phyloP scores from a whole-genome alignment of 2,329 filamentous ascomycete species.

The Xylariaceae sp. region DNA sequence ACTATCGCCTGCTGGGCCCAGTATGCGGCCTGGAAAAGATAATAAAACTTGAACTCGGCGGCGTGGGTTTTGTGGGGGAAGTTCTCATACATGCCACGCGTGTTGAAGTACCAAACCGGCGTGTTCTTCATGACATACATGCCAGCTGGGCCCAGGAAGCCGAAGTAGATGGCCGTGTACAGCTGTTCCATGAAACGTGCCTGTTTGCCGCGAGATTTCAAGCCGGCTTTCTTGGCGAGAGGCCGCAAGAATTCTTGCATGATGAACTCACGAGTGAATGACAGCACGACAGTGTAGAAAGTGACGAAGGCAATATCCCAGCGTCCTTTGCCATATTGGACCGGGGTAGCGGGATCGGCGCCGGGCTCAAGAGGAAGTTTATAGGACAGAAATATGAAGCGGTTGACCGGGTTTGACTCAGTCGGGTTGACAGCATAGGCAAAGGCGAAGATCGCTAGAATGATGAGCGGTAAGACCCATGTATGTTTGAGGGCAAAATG shows the following conservation, averaged over 20 bases:
- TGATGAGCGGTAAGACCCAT: slow-evolving; percentile 62
- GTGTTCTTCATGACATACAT: slow-evolving; percentile 87
- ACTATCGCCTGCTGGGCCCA: slow-evolving; percentile 95
- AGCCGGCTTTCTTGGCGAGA: slow-evolving; percentile 64
- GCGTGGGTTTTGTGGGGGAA: slow-evolving; percentile 83
- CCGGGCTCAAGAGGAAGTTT: slow-evolving; percentile 53
- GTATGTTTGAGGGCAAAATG: slow-evolving; percentile 53
- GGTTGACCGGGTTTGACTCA: slow-evolving; percentile 71
- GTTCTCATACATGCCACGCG: slow-evolving; percentile 78
- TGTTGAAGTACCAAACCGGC: slow-evolving; percentile 97
- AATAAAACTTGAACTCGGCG: slow-evolving; percentile 87
- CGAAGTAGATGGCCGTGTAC: slow-evolving; percentile 92
- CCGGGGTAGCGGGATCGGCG: slow-evolving; percentile 40
- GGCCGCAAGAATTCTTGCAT: slow-evolving; percentile 88
- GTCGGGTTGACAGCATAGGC: slow-evolving; percentile 73
- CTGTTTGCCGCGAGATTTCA: slow-evolving; percentile 72
- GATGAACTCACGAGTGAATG: slow-evolving; percentile 91
- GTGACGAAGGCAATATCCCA: slow-evolving; percentile 82
- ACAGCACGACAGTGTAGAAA: slow-evolving; percentile 86
- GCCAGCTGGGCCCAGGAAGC: slow-evolving; percentile 73
- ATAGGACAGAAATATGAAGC: slow-evolving; percentile 89
- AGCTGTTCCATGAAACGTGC: slow-evolving; percentile 93
- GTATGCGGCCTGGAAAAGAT: slow-evolving; percentile 89
- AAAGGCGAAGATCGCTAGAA: slow-evolving; percentile 59
- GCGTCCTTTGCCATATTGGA: slow-evolving; percentile 83